Evolutionary conservation across 1,284 basidiomycete species (phyloP).

Genomic region (Hortiboletus rubellus): DNA sequence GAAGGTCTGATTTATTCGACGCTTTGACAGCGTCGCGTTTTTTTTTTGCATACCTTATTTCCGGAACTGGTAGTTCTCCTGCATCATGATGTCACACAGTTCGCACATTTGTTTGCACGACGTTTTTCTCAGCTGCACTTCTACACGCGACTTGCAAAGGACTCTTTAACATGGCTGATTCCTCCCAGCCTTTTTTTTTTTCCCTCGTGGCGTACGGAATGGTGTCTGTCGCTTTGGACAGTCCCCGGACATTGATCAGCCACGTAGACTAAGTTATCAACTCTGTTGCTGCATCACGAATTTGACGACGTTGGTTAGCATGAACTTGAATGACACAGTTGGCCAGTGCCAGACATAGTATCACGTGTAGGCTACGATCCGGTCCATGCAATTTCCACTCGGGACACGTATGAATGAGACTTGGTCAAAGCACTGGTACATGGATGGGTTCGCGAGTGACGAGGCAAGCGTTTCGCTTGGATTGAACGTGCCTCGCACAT

Average conservation of each 20-base stretch:
- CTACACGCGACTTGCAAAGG: constrained; percentile 5
- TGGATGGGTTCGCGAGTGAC: no score
- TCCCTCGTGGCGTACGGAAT: neutral
- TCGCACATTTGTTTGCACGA: constrained; percentile 3
- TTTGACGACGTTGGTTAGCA: neutral
- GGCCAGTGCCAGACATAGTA: neutral
- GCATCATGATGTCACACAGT: neutral
- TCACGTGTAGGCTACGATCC: neutral
- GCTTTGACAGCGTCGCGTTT: constrained; percentile 15
- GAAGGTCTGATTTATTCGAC: constrained; percentile 25
- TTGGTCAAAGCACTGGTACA: neutral
- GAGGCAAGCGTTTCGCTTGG: neutral
- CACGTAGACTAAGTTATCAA: constrained; percentile 27
- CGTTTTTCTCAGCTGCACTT: neutral
- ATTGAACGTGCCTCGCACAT: neutral
- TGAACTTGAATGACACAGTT: neutral
- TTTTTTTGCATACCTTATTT: constrained; percentile 25
- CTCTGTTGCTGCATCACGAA: constrained; percentile 7
- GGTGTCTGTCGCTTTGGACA: neutral
- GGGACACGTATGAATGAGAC: neutral
- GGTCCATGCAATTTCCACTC: constrained; percentile 1
- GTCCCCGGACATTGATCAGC: neutral
- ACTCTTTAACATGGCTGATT: constrained; percentile 8
- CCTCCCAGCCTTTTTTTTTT: neutral
- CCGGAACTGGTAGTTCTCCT: constrained; percentile 5